Conservation (phyloP, 1,284 basidiomycete genomes). For the Cronartium quercuum region DNA sequence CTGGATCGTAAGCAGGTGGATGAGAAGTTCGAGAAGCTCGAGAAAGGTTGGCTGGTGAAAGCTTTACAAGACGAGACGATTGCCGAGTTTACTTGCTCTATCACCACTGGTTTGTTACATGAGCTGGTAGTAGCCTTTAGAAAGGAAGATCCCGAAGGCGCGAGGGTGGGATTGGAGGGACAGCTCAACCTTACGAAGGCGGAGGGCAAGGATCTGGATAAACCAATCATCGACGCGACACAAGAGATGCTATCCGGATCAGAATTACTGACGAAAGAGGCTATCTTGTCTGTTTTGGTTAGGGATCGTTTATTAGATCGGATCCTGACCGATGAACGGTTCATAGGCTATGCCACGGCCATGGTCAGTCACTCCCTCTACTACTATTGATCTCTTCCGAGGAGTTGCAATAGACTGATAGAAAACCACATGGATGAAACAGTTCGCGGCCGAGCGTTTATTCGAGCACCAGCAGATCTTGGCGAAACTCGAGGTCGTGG, state of each 20-base stretch:
- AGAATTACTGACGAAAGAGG: conserved; percentile 6
- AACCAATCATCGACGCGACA: too few species aligned
- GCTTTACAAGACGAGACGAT: conserved; percentile 3
- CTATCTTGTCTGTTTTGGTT: conserved; percentile 17
- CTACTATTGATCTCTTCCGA: too few species aligned
- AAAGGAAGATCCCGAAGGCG: too few species aligned
- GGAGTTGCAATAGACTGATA: too few species aligned
- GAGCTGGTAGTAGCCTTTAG: too few species aligned
- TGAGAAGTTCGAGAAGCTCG: conserved; percentile 12
- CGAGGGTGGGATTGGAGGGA: too few species aligned
- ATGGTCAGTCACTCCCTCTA: conserved; percentile 15
- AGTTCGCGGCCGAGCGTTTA: too few species aligned
- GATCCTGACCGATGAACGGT: conserved; percentile 7
- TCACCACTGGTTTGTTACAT: background rate
- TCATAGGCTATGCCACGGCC: conserved; percentile 13
- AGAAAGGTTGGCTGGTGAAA: conserved; percentile 15
- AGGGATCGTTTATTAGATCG: conserved; percentile 13
- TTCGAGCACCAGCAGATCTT: too few species aligned
- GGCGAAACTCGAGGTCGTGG: background rate
- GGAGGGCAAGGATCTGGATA: too few species aligned
- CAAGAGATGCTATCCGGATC: background rate
- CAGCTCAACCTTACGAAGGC: too few species aligned
- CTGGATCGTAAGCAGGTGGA: too few species aligned
- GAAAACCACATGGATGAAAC: too few species aligned
- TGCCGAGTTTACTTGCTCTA: background rate